Evolutionary conservation across 495 filamentous ascomycete species (phyloP).

Genomic region (Paragyromitra xinjiangensis): DNA sequence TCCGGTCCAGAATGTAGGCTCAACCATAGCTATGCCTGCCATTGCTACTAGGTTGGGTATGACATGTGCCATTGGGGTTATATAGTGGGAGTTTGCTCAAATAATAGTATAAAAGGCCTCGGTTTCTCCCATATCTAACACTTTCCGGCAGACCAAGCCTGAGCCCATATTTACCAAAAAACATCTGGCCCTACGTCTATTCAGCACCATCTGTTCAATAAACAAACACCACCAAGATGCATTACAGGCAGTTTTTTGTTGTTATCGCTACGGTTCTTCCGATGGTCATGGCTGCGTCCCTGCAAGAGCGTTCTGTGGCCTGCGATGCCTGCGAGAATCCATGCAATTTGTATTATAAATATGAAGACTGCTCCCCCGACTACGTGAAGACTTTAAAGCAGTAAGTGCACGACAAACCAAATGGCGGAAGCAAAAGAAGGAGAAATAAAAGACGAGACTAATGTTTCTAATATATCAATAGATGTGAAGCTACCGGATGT

Average conservation of each 20-base stretch:
- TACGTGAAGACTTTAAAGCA: slow-evolving; percentile 9
- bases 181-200: background rate
- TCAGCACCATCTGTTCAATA: background rate
- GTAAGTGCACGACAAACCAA: slow-evolving; percentile 25
- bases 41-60: background rate
- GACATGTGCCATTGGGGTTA: background rate
- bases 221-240: slow-evolving; percentile 25
- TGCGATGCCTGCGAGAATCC: slow-evolving; percentile 16
- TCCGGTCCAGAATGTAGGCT: background rate
- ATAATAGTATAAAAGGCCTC: slow-evolving; percentile 23
- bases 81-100: background rate
- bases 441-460: background rate
- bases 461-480: background rate
- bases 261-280: slow-evolving; percentile 18
- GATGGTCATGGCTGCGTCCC: slow-evolving; percentile 9
- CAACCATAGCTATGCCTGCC: background rate
- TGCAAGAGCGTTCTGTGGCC: background rate
- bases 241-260: slow-evolving; percentile 24
- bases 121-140: background rate
- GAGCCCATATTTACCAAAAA: background rate
- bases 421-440: background rate
- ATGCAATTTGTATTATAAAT: background rate
- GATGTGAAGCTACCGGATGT: slow-evolving; percentile 29
- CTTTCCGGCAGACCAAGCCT: background rate
- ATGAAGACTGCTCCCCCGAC: slow-evolving; percentile 26